Base-by-base conservation (phyloP, 73 alveolate genomes). In the Uronychia binucleata region DNA sequence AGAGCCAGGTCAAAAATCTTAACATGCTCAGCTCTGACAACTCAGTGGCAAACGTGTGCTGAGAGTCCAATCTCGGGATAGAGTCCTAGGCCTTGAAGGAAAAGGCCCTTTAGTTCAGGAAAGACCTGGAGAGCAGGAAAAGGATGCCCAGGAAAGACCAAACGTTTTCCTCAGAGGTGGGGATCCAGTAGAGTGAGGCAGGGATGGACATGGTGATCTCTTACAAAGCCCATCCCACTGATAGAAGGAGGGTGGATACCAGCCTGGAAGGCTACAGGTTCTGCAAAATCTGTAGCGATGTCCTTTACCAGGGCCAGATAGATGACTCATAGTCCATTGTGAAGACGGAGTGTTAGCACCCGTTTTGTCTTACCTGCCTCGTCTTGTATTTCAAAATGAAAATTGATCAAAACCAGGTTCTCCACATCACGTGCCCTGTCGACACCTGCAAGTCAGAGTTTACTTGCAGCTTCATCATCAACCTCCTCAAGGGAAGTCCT, bases 261-360 rank as follows among this genome's bases (percentile, higher is more conserved):
- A 31, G 0, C 57, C 31, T 0, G 26, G n/a, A 26, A 30, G 58
- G 30, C 11, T 59, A 28, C 19, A 25, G 60, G 31, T 13, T 31
- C 1, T 58, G 79, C 31, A 8, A 57, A 75, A 74, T 58, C 35
- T 60, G n/a, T 75, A 30, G 19, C 27, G 30, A 67, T 33, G 30
- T 33, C 34, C 78, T 31, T 74, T 19, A 29, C 32, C 60, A 14
- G 60, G 0, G 78, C 60, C 57, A 28, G 33, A 74, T 83, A 11
- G 5, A 19, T 46, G 5, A 46, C 19, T 11, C 5, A 5, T 46
- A 5, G 5, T 19, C 67, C 19, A 5, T 46, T 46, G 67, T 46
- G 5, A 46, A 46, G 19, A 5, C 19, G 67, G 67, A 46, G 67
- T 46, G 90, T 78, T 0, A 34, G 30, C 90, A 83, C 59, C 57